Base-by-base conservation (phyloP, 2,329 filamentous ascomycete species). In the Gliomastix tumulicola region DNA sequence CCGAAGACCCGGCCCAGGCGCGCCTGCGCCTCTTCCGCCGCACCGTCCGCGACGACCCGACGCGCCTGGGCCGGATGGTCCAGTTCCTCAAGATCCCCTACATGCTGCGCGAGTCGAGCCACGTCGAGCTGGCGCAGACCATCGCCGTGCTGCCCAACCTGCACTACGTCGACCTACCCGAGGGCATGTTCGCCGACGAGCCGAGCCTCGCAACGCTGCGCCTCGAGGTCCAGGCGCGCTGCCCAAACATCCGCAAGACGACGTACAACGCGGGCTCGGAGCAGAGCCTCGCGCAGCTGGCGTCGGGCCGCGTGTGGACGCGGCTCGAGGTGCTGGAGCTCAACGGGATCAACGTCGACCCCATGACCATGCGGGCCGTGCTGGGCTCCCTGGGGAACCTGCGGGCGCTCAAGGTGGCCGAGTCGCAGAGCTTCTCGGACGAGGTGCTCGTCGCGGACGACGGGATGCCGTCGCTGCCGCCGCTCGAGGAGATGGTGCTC, bases 21-120 rank as follows among this genome's bases (percentile, higher is more conserved):
- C 81, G 90, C 21, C 71, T 97, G 35, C 75, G 79, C 49, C 72
- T 95, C 38, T 74, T 97, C 32, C 85, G 83, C 54, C 79, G 88
- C 43, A 88, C 88, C 2, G 77, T 96, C 34, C 79, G 88, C 44
- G 84, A 90, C 34, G 82, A 88, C 43, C 75, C 79, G 17, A 77
- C 71, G 8, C 65, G 72, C 19, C 65, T 94, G 32, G 88, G 82
- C 22, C 67, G 74, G 38, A 67, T 78, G 30, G 86, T 95, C 6
- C 66, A 82, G 51, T 88, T 82, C 49, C 69, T 97, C 51, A 94
- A 95, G 66, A 80, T 88, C 41, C 88, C 90, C 7, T 96, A 95
- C 60, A 96, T 96, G 90, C 82, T 90, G 37, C 80, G 90, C 40
- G 88, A 96, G 64, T 85, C 85, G 2, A 84, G 76, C 55, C 88